Evolutionary conservation across 805 yeast genomes (phyloP), one percentile per base, ranked within the genome.

Genomic region (Grigorovia humatica): DNA sequence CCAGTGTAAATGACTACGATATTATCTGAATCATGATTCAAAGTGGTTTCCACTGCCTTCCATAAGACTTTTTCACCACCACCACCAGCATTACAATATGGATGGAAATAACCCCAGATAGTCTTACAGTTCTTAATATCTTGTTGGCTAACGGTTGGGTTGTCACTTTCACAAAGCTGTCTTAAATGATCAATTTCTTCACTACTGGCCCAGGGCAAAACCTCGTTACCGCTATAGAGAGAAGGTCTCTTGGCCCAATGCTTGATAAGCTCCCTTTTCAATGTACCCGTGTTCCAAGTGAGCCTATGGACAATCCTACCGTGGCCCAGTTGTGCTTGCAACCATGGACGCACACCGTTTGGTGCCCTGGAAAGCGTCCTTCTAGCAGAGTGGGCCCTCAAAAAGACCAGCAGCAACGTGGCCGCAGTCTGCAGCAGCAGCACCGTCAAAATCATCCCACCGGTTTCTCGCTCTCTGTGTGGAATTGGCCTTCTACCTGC

Each of bases 21-120:
- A 58, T 81, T 80, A 30, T 68, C 61, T 7, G 70, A 68, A 54
- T 75, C 73, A 20, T 72, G 68, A 9, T 66, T 57, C 53, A 90
- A 70, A 0, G 96, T 85, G 35, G 83, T 75, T 57, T 79, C 76
- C 7, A 91, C 87, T 0, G 96, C 96, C 51, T 87, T 89, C 99
- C 99, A 93, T 43, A 93, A 72, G 0, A 93, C 99, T 52, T 91
- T 79, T 65, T 93, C 99, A 23, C 99, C 99, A 32, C 99, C 99
- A 18, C 99, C 99, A 46, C 95, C 96, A 43, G 96, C 95, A 64
- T 86, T 87, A 56, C 96, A 89, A 60, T 83, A 86, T 0, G 99
- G 99, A 69, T 93, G 99, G 72, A 93, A 89, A 62, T 85, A 90
- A 6, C 98, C 99, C 64, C 73, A 83, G 11, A 88, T 66, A 9